Percentiles rank a stretch among this genome's conserved stretches.
phyloP scores from a whole-genome alignment of 495 filamentous ascomycete genomes.

The Neurospora sp. region DNA sequence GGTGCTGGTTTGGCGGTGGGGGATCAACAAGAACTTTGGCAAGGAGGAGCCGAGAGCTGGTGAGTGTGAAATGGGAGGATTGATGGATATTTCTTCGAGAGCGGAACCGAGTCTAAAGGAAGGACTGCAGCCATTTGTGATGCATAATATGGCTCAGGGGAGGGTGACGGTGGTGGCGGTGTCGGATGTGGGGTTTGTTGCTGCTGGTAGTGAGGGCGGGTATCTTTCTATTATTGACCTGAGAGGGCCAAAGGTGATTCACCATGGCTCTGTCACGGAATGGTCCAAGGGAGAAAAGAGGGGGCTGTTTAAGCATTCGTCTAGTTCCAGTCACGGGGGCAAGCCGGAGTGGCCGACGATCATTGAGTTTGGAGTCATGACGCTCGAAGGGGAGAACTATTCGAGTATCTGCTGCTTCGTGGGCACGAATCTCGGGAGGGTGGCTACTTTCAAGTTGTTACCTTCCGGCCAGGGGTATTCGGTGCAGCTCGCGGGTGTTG shows the following conservation, averaged over 20 bases:
- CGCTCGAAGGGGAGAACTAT: conserved; percentile 83
- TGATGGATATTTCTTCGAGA: conserved; percentile 64
- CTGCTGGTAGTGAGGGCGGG: conserved; percentile 72
- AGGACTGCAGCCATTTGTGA: conserved; percentile 67
- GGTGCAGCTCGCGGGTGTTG: conserved; percentile 59
- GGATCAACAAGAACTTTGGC: conserved; percentile 54
- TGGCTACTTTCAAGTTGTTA: conserved; percentile 83
- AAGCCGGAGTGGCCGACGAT: conserved; percentile 62
- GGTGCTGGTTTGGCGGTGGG: conserved; percentile 82
- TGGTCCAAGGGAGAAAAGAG: conserved; percentile 62
- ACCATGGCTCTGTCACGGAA: conserved; percentile 54
- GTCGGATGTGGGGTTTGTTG: conserved; percentile 87
- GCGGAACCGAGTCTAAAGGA: conserved; percentile 72
- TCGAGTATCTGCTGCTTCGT: conserved; percentile 90
- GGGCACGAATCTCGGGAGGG: conserved; percentile 71
- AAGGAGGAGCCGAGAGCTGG: conserved; percentile 41
- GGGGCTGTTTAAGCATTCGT: conserved; percentile 45
- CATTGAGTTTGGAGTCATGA: conserved; percentile 90
- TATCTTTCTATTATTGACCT: conserved; percentile 73
- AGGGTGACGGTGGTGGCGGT: conserved; percentile 67
- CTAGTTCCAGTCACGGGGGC: conserved; percentile 30
- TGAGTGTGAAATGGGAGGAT: conserved; percentile 44
- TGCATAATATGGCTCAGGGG: conserved; percentile 75
- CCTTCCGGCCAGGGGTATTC: conserved; percentile 62
- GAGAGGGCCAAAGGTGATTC: conserved; percentile 81